Evolutionary conservation across 1,284 basidiomycete species (phyloP).

Genomic region (Malassezia psittaci): DNA sequence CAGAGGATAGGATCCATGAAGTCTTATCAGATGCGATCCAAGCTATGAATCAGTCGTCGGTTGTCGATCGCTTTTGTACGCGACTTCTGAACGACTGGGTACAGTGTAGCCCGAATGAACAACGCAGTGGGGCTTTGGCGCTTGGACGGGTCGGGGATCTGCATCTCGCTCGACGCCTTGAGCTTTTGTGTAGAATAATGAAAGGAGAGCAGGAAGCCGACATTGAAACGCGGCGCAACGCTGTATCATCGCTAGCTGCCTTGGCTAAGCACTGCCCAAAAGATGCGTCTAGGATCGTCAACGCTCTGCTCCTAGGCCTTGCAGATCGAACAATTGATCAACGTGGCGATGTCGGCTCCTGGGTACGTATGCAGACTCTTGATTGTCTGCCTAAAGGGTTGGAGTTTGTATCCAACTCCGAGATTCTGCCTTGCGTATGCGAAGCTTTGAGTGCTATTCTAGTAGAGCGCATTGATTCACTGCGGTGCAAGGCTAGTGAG

Average conservation of each 20-base stretch:
- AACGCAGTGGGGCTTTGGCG: slow-evolving; percentile 68
- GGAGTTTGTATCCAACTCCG: neutral
- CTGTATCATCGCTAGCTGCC: slow-evolving; percentile 57
- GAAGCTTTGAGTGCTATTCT: slow-evolving; percentile 47
- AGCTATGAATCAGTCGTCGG: slow-evolving; percentile 54
- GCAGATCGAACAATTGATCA: slow-evolving; percentile 86
- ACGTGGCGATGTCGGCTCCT: slow-evolving; percentile 92
- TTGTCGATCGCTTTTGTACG: slow-evolving; percentile 55
- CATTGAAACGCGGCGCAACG: slow-evolving; percentile 63
- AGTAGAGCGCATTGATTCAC: slow-evolving; percentile 79
- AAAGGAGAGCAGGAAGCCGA: slow-evolving; percentile 22
- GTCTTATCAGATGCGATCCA: slow-evolving; percentile 62
- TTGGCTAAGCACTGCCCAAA: neutral
- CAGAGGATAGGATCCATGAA: slow-evolving; percentile 61
- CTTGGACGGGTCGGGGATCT: slow-evolving; percentile 47
- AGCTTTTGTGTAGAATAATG: slow-evolving; percentile 52
- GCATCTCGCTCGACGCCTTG: neutral
- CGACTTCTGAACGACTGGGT: slow-evolving; percentile 14
- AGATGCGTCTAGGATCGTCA: neutral
- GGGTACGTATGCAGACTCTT: slow-evolving; percentile 72
- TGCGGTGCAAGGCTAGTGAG: slow-evolving; percentile 65
- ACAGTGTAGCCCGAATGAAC: slow-evolving; percentile 57
- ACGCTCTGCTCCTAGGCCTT: slow-evolving; percentile 56
- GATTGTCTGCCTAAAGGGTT: slow-evolving; percentile 52
- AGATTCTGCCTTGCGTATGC: neutral